Evolutionary conservation across 306 rosid genomes (phyloP), one percentile per base, ranked within the genome.

Genomic region (Cercis canadensis): DNA sequence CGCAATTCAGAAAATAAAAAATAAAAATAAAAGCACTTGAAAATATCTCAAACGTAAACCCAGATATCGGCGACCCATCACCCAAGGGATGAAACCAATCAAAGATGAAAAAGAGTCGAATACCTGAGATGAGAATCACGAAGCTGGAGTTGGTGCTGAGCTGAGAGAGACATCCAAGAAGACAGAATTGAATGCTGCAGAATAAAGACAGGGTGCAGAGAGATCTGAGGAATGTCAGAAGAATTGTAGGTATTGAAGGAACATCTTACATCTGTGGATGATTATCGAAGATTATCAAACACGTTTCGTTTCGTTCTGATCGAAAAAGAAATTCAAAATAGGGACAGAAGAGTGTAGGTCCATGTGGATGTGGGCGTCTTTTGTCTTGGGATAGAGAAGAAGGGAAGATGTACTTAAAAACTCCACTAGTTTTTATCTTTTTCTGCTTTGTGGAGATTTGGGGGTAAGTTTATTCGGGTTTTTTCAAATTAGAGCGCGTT

Each of bases 141-240:
- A 18, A 39, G 9, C 34, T 17, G 4, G 51, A 57, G 49, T 19
- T 24, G 4, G 29, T 37, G 7, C 1, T 37, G 68, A 21, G 7
- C 3, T 37, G 68, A 21, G 14, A 29, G 12, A 43, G 9, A 33
- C 8, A 13, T 8, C 43, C 29, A 61, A 50, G 58, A n/a, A 59
- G 31, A 46, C 50, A 29, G 18, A 53, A 46, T 8, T 14, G 63
- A 58, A 51, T 62, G 67, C 24, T 40, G 21, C 4, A 4, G 52
- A 53, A 65, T 54, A 64, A 47, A 46, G 62, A 69, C 69, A 74
- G n/a, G 69, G 34, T 12, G 60, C 51, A 24, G 29, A 74, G 73
- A 68, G 84, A 81, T 82, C 80, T 73, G 85, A 65, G 57, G 83
- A 81, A 80, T 78, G 86, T 82, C 88, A 70, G 83, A 37, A 59